Conservation (phyloP, 768 basidiomycete genomes). For the Auricularia sp. region DNA sequence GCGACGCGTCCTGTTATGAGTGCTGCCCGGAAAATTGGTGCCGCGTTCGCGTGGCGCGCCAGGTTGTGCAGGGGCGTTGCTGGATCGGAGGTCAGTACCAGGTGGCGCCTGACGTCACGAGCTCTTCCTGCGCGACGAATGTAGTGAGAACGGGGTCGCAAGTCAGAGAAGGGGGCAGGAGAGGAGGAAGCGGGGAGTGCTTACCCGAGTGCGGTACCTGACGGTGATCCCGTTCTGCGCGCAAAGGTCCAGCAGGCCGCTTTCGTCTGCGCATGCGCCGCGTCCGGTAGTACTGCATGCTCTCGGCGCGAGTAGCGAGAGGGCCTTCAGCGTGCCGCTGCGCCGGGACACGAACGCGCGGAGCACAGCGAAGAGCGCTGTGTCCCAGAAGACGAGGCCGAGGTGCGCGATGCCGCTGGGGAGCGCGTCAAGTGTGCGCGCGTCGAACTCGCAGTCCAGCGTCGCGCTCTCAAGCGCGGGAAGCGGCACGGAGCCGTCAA, state of each 20-base stretch:
- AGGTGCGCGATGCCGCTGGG: not conserved
- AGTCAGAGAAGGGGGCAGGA: not conserved
- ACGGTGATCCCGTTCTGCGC: not conserved
- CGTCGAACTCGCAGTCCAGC: not conserved
- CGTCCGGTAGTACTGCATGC: not conserved
- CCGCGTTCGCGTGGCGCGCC: too few relatives aligned
- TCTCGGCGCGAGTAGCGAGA: not conserved
- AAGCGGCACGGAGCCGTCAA: not conserved
- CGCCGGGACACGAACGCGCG: not conserved
- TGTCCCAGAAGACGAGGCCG: not conserved
- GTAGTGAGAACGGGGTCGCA: not conserved
- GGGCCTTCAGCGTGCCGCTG: not conserved
- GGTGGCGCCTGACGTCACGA: not conserved
- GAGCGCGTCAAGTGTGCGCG: not conserved
- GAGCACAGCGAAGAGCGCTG: not conserved
- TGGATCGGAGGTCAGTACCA: not conserved
- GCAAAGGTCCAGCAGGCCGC: not conserved
- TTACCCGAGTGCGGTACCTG: not conserved
- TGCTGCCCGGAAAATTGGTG: too few relatives aligned
- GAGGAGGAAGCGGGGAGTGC: not conserved
- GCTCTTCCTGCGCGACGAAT: not conserved
- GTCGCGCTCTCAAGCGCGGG: not conserved
- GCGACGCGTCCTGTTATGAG: too few relatives aligned
- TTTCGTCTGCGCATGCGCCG: not conserved
- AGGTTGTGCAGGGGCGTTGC: too few relatives aligned